phyloP scores from a whole-genome alignment of 164 flowering plant genomes.

The Tetracentron sinense region DNA sequence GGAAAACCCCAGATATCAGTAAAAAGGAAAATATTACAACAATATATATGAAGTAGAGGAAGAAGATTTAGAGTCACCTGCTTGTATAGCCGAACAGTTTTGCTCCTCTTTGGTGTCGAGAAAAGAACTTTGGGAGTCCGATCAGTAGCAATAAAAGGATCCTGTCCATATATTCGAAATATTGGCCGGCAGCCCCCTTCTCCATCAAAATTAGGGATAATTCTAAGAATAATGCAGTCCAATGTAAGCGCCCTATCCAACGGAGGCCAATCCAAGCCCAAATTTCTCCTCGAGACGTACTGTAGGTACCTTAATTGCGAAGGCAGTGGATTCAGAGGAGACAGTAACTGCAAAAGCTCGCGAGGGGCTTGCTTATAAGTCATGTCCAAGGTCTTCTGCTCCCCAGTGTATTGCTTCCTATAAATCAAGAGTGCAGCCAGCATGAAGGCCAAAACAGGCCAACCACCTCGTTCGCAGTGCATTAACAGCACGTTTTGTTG shows the following conservation, averaged over 20 bases:
- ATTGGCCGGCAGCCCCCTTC: slow-evolving; percentile 81
- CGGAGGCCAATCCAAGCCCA: slow-evolving; percentile 90
- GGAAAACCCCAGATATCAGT: not conserved
- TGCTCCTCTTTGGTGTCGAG: slow-evolving; percentile 58
- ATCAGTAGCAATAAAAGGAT: slow-evolving; percentile 56
- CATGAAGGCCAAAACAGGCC: slow-evolving; percentile 95
- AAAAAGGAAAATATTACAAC: not conserved
- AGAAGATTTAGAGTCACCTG: slow-evolving; percentile 45
- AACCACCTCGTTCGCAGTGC: slow-evolving; percentile 95
- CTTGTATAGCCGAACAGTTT: slow-evolving; percentile 56
- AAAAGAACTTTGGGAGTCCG: slow-evolving; percentile 59
- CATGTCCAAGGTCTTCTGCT: slow-evolving; percentile 91
- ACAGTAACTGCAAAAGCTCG: slow-evolving; percentile 72
- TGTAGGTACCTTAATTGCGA: slow-evolving; percentile 92
- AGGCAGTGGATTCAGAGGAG: slow-evolving; percentile 80
- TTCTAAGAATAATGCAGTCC: slow-evolving; percentile 81
- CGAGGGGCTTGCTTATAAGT: slow-evolving; percentile 85
- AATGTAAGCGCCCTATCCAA: slow-evolving; percentile 70
- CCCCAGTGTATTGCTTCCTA: slow-evolving; percentile 75
- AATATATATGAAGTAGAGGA: not conserved
- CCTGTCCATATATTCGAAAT: slow-evolving; percentile 84
- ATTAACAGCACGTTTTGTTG: slow-evolving; percentile 69
- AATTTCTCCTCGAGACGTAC: slow-evolving; percentile 83
- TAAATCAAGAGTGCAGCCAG: slow-evolving; percentile 80
- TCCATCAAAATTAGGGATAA: slow-evolving; percentile 68